phyloP scores from a whole-genome alignment of 2,329 filamentous ascomycete species.

The Pseudogymnoascus sp. region DNA sequence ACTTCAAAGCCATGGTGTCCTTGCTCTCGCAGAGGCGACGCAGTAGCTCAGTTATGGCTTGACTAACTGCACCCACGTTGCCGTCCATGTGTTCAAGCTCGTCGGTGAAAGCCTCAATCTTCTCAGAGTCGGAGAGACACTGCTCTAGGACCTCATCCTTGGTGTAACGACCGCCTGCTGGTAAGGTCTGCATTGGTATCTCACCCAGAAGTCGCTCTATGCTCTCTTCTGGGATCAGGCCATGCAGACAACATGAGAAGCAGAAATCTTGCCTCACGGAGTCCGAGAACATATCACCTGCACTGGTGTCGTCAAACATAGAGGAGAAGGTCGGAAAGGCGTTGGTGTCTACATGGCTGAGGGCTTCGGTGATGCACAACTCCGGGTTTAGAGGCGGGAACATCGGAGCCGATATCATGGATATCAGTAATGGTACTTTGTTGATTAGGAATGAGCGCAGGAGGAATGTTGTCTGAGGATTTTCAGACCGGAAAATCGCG shows the following conservation, averaged over 20 bases:
- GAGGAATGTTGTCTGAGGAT: slow-evolving; percentile 54
- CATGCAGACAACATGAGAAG: slow-evolving; percentile 82
- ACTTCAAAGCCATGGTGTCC: slow-evolving; percentile 73
- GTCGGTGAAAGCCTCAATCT: slow-evolving; percentile 65
- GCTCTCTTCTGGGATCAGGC: slow-evolving; percentile 67
- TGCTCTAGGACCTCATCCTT: slow-evolving; percentile 73
- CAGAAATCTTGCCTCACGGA: slow-evolving; percentile 75
- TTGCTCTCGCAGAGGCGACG: slow-evolving; percentile 60
- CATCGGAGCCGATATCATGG: slow-evolving; percentile 46
- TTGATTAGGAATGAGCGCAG: slow-evolving; percentile 82
- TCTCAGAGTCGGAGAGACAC: slow-evolving; percentile 67
- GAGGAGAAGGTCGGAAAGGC: slow-evolving; percentile 57
- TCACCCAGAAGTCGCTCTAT: slow-evolving; percentile 78
- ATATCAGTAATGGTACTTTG: slow-evolving; percentile 55
- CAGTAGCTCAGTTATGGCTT: slow-evolving; percentile 67
- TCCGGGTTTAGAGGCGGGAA: slow-evolving; percentile 53
- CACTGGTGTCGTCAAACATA: slow-evolving; percentile 50
- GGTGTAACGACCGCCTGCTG: slow-evolving; percentile 62
- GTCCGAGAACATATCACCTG: slow-evolving; percentile 47
- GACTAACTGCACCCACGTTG: slow-evolving; percentile 78
- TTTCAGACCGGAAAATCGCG: slow-evolving; percentile 64
- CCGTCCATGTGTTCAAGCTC: slow-evolving; percentile 87
- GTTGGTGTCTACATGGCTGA: slow-evolving; percentile 54
- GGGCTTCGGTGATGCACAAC: slow-evolving; percentile 55
- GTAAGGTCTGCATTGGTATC: slow-evolving; percentile 70